Evolutionary conservation across 2,329 filamentous ascomycete genomes (phyloP), one percentile per base, ranked within the genome.

Genomic region (Sporothrix globosa): DNA sequence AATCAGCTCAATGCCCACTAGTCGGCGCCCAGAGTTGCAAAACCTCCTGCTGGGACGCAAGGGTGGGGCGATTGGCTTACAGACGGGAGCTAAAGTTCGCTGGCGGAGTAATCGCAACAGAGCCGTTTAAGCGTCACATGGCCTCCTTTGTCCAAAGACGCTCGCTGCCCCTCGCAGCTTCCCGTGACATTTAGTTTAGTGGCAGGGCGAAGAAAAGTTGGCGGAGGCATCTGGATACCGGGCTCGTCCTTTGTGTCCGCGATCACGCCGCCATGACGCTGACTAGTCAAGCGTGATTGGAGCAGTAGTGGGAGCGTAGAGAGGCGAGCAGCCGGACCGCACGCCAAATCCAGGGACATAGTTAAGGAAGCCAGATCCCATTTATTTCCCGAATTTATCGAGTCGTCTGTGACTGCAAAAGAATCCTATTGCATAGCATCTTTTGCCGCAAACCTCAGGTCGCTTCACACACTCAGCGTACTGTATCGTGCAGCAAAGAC

Each of bases 31-130:
- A 6, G n/a, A 24, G 39, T 30, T 3, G 39, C 21, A 46, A 24
- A 44, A 21, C 34, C 56, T 4, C 58, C 58, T 46, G 39, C 41
- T 44, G 58, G 27, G 58, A 19, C 61, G 46, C 46, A 13, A 50
- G 24, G 2, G 61, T 66, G 61, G 61, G 46, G 44, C 44, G 61
- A 66, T 52, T 66, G 58, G n/a, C 52, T 27, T 46, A 41, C 19
- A 21, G 24, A 44, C 65, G 65, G 65, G 65, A 67, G 65, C 65
- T 67, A 67, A 52, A 54, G 65, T 50, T 27, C 30, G 50, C 65
- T 54, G 65, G 65, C 50, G 50, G 48, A 67, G 65, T 67, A 52
- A 54, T 54, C 50, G 44, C 46, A 66, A 6, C 24, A 52, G 61
- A 52, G 60, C 17, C 58, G 58, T 46, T 46, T 34, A 34, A 34